Conservation (phyloP, 2,329 filamentous ascomycete genomes). For the Paecilomyces fulvus region DNA sequence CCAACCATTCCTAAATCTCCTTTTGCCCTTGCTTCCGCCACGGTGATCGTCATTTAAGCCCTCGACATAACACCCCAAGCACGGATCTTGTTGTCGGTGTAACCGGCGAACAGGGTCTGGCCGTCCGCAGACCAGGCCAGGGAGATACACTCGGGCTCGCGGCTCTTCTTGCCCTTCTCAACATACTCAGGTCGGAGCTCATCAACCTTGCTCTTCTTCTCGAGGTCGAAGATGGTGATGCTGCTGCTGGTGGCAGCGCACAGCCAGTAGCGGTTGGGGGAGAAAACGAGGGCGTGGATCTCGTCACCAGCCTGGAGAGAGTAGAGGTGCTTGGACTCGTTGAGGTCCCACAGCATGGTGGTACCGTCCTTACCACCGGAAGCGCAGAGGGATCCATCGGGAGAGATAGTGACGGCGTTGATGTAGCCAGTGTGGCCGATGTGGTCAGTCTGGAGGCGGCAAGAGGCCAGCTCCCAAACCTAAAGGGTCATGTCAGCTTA, state of each 20-base stretch:
- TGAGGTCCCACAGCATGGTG: slow-evolving; percentile 99
- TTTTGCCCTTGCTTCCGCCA: slow-evolving; percentile 14
- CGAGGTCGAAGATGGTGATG: slow-evolving; percentile 99
- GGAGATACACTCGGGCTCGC: slow-evolving; percentile 95
- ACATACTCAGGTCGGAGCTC: slow-evolving; percentile 99
- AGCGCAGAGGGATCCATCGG: slow-evolving; percentile 96
- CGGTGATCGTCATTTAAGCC: slow-evolving; percentile 49
- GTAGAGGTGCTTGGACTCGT: slow-evolving; percentile 99
- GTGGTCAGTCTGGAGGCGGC: slow-evolving; percentile 99
- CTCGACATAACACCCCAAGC: slow-evolving; percentile 97
- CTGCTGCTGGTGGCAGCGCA: slow-evolving; percentile 93
- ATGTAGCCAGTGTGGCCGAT: slow-evolving; percentile 98
- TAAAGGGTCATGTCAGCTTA: slow-evolving; percentile 30
- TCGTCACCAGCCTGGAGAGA: slow-evolving; percentile 98
- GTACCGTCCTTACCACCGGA: slow-evolving; percentile 99
- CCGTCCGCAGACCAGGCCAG: slow-evolving; percentile 97
- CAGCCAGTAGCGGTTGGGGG: slow-evolving; percentile 99
- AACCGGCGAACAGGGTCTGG: slow-evolving; percentile 98
- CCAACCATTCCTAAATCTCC: slow-evolving; percentile 28
- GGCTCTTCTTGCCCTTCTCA: slow-evolving; percentile 95
- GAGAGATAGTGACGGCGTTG: slow-evolving; percentile 99
- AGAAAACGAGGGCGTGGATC: slow-evolving; percentile 99
- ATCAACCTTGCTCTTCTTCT: slow-evolving; percentile 99
- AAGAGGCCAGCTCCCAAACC: slow-evolving; percentile 99
- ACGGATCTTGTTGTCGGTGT: slow-evolving; percentile 99